Evolutionary conservation across 2,329 filamentous ascomycete species (phyloP), one percentile per base, ranked within the genome.

Genomic region (Gyromitra esculenta): DNA sequence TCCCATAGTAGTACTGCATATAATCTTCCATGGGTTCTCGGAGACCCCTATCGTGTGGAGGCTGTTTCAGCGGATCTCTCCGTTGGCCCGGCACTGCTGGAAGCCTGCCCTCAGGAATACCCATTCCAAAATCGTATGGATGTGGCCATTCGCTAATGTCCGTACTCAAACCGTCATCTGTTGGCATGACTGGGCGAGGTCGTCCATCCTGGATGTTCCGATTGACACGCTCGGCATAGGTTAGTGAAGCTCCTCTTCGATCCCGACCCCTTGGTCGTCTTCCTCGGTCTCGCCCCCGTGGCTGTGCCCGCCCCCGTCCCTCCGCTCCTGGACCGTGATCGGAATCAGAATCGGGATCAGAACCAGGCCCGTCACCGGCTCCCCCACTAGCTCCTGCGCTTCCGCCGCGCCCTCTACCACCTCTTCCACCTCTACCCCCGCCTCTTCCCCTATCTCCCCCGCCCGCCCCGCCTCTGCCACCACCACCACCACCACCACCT

Each of bases 1-100:
- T 65, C 1, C 72, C 72, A 11, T 37, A 48, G 31, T 75, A 75
- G n/a, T 75, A 75, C 50, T 75, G 72, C 72, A 75, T 71, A 6
- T 64, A 75, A 39, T 75, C 72, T 21, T 64, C 72, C 57, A 64
- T 64, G 3, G 72, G 72, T 37, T 75, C 72, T 21, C 66, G 13
- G 37, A 56, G 8, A 35, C 72, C 72, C n/a, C 72, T 57, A 39
- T 75, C 72, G 1, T 5, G 5, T 5, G 72, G 72, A 9, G 72
- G 72, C 5, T 70, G 59, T 11, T 9, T 57, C 5, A 48, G 13
- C 1, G 57, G 37, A 18, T 65, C 37, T 39, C 72, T 70, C 8
- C 31, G 1, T 13, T 18, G 31, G 2, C 72, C 72, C 0, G 72
- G 56, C 1, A 65, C 57, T 1, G 62, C 66, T 11, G 72, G 72